phyloP scores from a whole-genome alignment of 768 basidiomycete genomes.

The Suillus clintonianus region DNA sequence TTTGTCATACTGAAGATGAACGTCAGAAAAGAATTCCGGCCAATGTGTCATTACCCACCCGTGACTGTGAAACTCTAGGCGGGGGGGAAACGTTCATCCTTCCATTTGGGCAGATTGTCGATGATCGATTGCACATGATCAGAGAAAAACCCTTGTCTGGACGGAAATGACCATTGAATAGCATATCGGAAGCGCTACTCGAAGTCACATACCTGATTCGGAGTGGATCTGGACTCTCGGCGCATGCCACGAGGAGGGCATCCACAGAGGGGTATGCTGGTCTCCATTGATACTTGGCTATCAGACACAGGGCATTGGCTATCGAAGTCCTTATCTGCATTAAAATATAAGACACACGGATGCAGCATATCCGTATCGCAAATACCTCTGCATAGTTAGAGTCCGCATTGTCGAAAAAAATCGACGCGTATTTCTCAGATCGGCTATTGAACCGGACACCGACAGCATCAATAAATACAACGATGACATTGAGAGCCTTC shows the following conservation, averaged over 20 bases:
- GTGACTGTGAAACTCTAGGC: conserved; percentile 83
- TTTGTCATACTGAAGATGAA: conserved; percentile 70
- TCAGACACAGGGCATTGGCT: conserved; percentile 61
- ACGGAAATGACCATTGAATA: conserved; percentile 1
- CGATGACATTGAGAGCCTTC: conserved; percentile 69
- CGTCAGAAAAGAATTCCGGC: conserved; percentile 13
- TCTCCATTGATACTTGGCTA: conserved; percentile 64
- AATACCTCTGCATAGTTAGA: conserved; percentile 85
- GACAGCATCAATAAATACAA: conserved; percentile 64
- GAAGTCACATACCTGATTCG: conserved; percentile 49
- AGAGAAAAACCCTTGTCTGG: conserved; percentile 57
- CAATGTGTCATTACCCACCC: conserved; percentile 38
- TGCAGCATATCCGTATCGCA: not conserved
- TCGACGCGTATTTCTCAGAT: conserved; percentile 66
- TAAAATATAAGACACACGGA: conserved; percentile 2
- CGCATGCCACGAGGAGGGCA: conserved; percentile 59
- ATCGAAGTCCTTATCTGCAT: conserved; percentile 67
- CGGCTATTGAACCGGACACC: conserved; percentile 67
- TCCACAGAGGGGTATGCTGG: conserved; percentile 61
- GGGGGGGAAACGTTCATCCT: conserved; percentile 76
- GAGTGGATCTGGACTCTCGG: conserved; percentile 55
- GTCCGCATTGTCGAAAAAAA: conserved; percentile 75
- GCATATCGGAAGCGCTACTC: not conserved
- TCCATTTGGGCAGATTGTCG: conserved; percentile 64
- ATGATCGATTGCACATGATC: conserved; percentile 58